Conservation (phyloP, 2,329 filamentous ascomycete species). For the Lasiodiplodia hormozganensis region DNA sequence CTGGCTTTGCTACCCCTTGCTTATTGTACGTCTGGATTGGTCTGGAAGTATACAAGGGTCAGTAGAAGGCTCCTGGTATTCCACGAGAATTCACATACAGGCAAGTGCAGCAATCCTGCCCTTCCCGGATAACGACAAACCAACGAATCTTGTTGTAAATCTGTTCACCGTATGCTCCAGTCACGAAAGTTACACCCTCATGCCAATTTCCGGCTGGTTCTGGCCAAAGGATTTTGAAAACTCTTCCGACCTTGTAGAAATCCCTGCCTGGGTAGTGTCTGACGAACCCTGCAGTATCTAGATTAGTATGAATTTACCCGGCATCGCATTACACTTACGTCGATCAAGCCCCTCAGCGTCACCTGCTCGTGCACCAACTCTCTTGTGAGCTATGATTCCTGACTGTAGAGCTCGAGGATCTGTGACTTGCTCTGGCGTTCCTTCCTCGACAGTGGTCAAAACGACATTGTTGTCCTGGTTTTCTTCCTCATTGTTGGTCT, state of each 20-base stretch:
- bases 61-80: not conserved
- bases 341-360: constrained; percentile 21
- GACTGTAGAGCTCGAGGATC: constrained; percentile 5
- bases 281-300: not conserved
- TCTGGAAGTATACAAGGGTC: not conserved
- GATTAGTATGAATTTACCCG: too few species aligned
- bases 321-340: not conserved
- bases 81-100: constrained; percentile 9
- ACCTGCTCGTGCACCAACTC: not conserved
- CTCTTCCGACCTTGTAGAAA: constrained; percentile 22
- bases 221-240: constrained; percentile 26
- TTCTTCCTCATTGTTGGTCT: not conserved
- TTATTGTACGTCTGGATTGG: constrained; percentile 27
- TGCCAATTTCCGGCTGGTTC: constrained; percentile 17
- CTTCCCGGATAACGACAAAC: constrained; percentile 29
- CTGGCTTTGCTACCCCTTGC: constrained; percentile 10
- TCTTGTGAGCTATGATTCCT: constrained; percentile 19
- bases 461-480: not conserved
- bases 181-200: constrained; percentile 7
- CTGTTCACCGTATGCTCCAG: constrained; percentile 4
- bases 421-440: constrained; percentile 9
- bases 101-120: constrained; percentile 26
- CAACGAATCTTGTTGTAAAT: constrained; percentile 29
- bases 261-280: not conserved
- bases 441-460: not conserved